Evolutionary conservation across 148 eudicot genomes (phyloP).

Genomic region (Nepenthes gracilis): DNA sequence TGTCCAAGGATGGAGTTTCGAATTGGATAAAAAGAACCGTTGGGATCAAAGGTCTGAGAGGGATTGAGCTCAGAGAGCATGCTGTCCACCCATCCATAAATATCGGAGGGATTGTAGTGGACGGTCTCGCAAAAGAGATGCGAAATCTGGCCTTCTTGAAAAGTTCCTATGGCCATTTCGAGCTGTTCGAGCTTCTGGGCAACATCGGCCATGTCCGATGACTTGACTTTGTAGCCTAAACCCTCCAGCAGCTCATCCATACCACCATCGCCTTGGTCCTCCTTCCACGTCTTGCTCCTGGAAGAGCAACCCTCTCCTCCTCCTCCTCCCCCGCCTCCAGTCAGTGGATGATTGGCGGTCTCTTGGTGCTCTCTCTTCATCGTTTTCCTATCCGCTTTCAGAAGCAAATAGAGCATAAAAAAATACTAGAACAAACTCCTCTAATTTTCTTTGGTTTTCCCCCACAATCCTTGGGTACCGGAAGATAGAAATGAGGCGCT

Average conservation of each 20-base stretch:
- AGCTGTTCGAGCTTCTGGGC: slow-evolving; percentile 67
- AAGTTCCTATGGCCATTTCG: slow-evolving; percentile 51
- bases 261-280: slow-evolving; percentile 27
- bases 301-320: too few relatives aligned
- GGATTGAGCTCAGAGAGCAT: slow-evolving; percentile 57
- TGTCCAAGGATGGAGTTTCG: background rate
- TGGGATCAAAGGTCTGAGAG: background rate
- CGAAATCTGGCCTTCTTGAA: slow-evolving; percentile 37
- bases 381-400: too few relatives aligned
- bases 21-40: background rate
- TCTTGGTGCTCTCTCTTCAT: too few relatives aligned
- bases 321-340: too few relatives aligned
- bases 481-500: slow-evolving; percentile 4
- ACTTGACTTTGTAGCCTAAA: slow-evolving; percentile 70
- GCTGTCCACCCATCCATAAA: slow-evolving; percentile 57
- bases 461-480: too few relatives aligned
- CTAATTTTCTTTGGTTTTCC: too few relatives aligned
- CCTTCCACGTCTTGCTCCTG: slow-evolving; percentile 31
- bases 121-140: slow-evolving; percentile 38
- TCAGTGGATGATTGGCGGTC: too few relatives aligned
- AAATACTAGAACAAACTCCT: too few relatives aligned
- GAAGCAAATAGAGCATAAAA: too few relatives aligned
- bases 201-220: slow-evolving; percentile 69
- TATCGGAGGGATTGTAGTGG: slow-evolving; percentile 85
- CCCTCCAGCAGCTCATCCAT: slow-evolving; percentile 74